Base-by-base conservation (phyloP, 139 green algal species). In the Ostreobium quekettii region DNA sequence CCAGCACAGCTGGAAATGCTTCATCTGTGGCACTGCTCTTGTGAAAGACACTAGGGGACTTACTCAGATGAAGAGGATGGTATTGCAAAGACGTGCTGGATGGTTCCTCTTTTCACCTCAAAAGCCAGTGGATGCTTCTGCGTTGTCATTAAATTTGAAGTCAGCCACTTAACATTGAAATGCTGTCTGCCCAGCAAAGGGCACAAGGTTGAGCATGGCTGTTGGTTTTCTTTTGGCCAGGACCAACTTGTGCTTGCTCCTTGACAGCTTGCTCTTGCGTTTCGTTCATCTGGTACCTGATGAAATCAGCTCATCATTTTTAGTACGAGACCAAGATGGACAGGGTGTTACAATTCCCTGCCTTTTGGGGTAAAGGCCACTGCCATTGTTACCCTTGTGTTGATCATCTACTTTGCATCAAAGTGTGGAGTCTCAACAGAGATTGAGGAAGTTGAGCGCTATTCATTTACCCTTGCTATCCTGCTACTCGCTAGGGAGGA, bases 401-500 rank as follows among this genome's bases (percentile, higher is more conserved):
- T 53, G 11, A 26, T 26, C 19, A 26, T 53, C 19, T 53, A 53
- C 15, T 53, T 53, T 19, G 42, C 11, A 53, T 53, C 11, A 53
- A 26, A 53, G 19, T 19, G 19, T 53, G 11, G 11, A 19, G 11
- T 53, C 42, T 53, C 19, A 19, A 53, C 15, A 53, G 42, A 53
- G 19, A 19, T 19, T 53, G 42, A 26, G 53, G 7, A 57, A 24
- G 4, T 66, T 42, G 26, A 4, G 49, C 8, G 49, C 53, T 53
- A 6, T 7, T 56, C 19, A 31, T 53, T 68, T 56, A n/a, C 53
- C 7, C 11, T 11, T 6, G 5, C 26, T 66, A 7, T 5, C 29
- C 5, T 56, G 4, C 53, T 68, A 11, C 5, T 56, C 11, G 36
- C 47, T 65, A 68, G 61, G 36, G 61, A 68, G 53, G 61, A 68